Evolutionary conservation across 2,329 filamentous ascomycete genomes (phyloP), one percentile per base, ranked within the genome.

Genomic region (Verticillium nonalfalfae): DNA sequence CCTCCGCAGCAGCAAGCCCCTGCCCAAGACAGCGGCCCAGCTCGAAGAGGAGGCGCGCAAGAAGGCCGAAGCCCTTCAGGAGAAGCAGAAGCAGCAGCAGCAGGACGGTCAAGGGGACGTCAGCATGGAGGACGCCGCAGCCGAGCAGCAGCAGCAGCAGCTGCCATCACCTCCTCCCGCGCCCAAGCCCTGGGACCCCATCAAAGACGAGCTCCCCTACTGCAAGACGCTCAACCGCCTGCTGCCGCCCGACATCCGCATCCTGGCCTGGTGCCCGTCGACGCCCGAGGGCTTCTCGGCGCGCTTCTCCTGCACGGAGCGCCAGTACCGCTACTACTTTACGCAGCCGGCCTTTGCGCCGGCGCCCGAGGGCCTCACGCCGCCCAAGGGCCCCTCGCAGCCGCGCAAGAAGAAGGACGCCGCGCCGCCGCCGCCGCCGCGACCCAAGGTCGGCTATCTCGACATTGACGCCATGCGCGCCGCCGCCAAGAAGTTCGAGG

Each of bases 321-420:
- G 95, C 36, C 89, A 90, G 66, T 99, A 99, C 78, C 88, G 91
- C 62, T 99, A 99, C 76, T 98, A 97, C 80, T 99, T 99, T 79
- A 98, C 95, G 0, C 92, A 97, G 72, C 95, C 95, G 0, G 91
- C 90, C 1, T 97, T 92, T 71, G 79, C 86, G 2, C 92, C 92
- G 0, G 80, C 85, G 4, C 86, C 89, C 0, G 77, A 81, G 1
- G 71, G 80, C 21, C 64, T 82, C 40, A 84, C 83, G 5, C 33
- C 57, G 7, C 61, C 38, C 39, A 56, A 57, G 21, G 45, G 38
- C 18, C 33, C 34, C 9, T 33, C 56, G 35, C 15, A 39, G 40
- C 39, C 45, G 40, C 40, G 31, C 33, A 34, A 36, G 31, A 35
- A 52, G n/a, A 21, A n/a, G 58, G 60, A 64, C 60, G 62, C 64